Evolutionary conservation across 345 rosid species (phyloP), one percentile per base, ranked within the genome.

Genomic region (Salix exigua): DNA sequence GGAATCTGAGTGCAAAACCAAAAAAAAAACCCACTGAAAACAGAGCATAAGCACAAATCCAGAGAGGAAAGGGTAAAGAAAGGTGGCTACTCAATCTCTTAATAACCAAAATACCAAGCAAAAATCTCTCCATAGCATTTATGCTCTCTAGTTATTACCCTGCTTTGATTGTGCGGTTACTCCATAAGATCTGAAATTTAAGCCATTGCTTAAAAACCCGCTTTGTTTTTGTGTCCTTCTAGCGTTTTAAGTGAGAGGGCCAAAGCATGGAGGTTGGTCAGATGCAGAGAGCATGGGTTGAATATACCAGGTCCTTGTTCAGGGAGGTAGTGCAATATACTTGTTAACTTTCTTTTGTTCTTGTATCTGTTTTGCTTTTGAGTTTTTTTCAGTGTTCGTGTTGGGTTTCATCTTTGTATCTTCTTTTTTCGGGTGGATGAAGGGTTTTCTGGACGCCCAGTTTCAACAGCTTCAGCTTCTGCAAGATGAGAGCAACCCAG

Each of bases 401-500:
- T 42, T 11, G 46, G 46, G 46, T 42, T 42, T 42, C 46, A 42
- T 42, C 46, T 42, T 12, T 42, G 46, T 42, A 42, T 50, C 4
- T n/a, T 63, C 16, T 33, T 35, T 28, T 73, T 26, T 37, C 72
- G 64, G 60, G 40, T 68, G 77, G 51, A 78, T 77, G 82, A 86
- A 95, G 98, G 96, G 97, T 25, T 73, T 91, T 85, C 77, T 96
- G 91, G 99, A 93, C 77, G 73, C 85, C 71, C 99, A 96, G 88
- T 93, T 88, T 76, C 74, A 85, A 70, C 97, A 91, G 88, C 92
- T 96, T 70, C 98, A 90, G 83, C 91, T 91, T 75, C 87, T 96
- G 76, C 97, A 90, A 87, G 99, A 96, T 85, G 99, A 96, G 83
- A 91, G 91, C 89, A 93, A 89, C 86, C 98, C 99, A 68, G 93